Base-by-base conservation (phyloP, 2,329 filamentous ascomycete genomes). In the Parascedosporium putredinis region DNA sequence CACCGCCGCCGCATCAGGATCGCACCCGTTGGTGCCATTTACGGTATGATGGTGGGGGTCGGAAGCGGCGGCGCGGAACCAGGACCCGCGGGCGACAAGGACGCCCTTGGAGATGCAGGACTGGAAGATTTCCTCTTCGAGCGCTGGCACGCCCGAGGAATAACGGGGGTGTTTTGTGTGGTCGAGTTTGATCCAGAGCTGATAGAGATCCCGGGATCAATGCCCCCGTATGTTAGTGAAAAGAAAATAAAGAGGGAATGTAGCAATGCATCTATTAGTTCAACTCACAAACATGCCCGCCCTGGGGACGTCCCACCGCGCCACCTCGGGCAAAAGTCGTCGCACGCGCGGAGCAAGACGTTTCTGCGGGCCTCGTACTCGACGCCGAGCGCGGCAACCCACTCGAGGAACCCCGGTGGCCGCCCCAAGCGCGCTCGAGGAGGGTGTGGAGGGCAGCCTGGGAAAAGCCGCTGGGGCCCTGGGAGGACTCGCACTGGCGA, bases 241-340 rank as follows among this genome's bases (percentile, higher is more conserved):
- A 10, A 40, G 6, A 5, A 10, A 43, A 44, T 23, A n/a, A 23
- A 43, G 12, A n/a, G 20, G 29, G 22, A 23, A 34, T 43, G 22
- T 51, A 53, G 22, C 14, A 25, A 27, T 33, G 16, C 20, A 44
- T 36, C n/a, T 18, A 42, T 51, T 4, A 20, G 29, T 10, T 18
- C n/a, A 33, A 81, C 84, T 75, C 67, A 88, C 84, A 77, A 98
- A 98, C 93, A 98, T 98, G 62, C 91, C 91, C 1, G 90, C 88
- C 51, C 76, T 77, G 0, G 91, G 90, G 1, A 86, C 78, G 23
- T 72, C 77, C 89, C 90, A 97, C 64, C 74, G 81, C 16, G 88
- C 84, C 29, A 96, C 72, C 20, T 86, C 68, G 0, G 90, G 89
- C 18, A 96, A 57, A 84, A 79, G 55, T 79, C 77, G 65, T 93